Conservation (phyloP, 257 asterid species). For the Nicotiana otophora region DNA sequence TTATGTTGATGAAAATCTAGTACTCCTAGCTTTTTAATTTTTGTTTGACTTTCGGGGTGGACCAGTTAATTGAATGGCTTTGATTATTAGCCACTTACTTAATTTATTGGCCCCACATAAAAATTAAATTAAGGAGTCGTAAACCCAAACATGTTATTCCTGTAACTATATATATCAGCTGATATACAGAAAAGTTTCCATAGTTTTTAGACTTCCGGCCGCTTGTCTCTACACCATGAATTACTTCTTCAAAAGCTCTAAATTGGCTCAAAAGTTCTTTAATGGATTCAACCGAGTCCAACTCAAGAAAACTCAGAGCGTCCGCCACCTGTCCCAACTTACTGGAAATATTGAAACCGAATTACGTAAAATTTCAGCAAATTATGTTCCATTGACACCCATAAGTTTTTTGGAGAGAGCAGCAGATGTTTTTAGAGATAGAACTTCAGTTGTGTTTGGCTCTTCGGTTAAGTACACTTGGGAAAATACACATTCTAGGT, state of each 20-base stretch:
- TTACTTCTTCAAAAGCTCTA: background rate
- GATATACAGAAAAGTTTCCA: no score
- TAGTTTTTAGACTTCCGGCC: no score
- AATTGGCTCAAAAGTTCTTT: background rate
- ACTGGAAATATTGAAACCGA: background rate
- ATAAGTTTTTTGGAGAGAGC: conserved; percentile 20
- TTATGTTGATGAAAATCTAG: no score
- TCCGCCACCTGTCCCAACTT: background rate
- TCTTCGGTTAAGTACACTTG: conserved; percentile 23
- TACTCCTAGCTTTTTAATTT: no score
- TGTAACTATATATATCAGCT: no score
- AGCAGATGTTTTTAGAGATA: conserved; percentile 17
- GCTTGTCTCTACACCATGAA: background rate
- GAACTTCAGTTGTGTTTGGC: conserved; percentile 25
- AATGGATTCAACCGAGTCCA: background rate
- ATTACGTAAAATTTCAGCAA: conserved; percentile 13
- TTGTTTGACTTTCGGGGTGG: no score
- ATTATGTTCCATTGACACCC: conserved; percentile 32
- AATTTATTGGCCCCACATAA: no score
- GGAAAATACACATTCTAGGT: conserved; percentile 29
- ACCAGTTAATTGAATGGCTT: no score
- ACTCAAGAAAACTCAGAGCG: background rate
- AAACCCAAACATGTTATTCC: no score
- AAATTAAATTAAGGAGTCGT: no score
- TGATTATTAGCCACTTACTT: no score